These are phyloP conservation scores for Aspergillus cavernicola DNA, from an alignment of 495 filamentous ascomycete species.

Conservation along the genomic window DNA sequence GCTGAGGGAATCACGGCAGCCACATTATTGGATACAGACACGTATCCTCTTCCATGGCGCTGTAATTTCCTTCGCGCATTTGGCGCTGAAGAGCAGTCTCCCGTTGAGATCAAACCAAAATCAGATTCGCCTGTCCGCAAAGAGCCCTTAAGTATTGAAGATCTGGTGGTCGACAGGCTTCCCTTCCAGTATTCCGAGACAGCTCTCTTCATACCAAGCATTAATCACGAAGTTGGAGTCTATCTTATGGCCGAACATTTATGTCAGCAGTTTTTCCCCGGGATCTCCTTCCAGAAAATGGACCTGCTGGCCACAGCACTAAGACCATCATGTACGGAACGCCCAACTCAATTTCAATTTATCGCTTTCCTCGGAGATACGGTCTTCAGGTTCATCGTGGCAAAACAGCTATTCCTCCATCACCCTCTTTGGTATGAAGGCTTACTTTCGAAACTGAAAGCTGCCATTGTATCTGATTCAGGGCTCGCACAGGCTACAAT, in stretches of 20 bases:
- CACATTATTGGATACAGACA: no score
- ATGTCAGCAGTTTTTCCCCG: no score
- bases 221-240: constrained; percentile 57
- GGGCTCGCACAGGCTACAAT: constrained; percentile 62
- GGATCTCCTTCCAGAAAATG: constrained; percentile 50
- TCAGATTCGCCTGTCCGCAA: no score
- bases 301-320: constrained; percentile 63
- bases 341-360: constrained; percentile 70
- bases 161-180: constrained; percentile 48
- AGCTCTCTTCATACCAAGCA: constrained; percentile 68
- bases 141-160: no score
- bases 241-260: no score
- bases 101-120: no score
- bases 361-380: constrained; percentile 87
- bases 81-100: no score
- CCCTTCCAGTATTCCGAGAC: constrained; percentile 60
- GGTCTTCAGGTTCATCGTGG: constrained; percentile 71
- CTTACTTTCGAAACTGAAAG: constrained; percentile 64
- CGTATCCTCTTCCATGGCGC: no score
- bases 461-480: constrained; percentile 67
- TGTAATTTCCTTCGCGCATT: no score
- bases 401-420: constrained; percentile 59
- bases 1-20: no score
- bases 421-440: constrained; percentile 73
- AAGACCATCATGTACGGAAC: constrained; percentile 57